Evolutionary conservation across 352 stramenopile genomes (phyloP), one percentile per base, ranked within the genome.

Genomic region (Aphanomyces euteiches): DNA sequence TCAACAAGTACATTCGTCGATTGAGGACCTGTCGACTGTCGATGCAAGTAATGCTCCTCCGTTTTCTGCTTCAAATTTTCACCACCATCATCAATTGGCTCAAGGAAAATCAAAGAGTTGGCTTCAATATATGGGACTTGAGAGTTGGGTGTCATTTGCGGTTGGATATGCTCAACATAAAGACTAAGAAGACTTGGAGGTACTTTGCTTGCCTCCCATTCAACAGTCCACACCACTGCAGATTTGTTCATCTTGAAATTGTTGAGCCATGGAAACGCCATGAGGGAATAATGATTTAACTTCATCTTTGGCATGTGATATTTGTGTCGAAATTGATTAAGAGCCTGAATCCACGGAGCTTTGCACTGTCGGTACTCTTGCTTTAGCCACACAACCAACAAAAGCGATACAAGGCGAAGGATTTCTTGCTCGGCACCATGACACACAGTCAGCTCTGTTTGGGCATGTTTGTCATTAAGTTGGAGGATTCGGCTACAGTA

Each of bases 181-280:
- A 61, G n/a, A 37, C 43, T 39, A 13, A 39, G 13, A 12, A 61
- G 15, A 6, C 19, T 39, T 1, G 34, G 54, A 37, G 10, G 15
- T 6, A 45, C 1, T 7, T 10, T 12, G 28, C 12, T 12, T 40
- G 54, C 37, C 50, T n/a, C 8, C n/a, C 54, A 61, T n/a, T 61
- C 17, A 40, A 61, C 34, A 7, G 17, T 37, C 54, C 54, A 61
- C 54, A 61, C 54, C 10, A 37, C 19, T 37, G 39, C 1, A 12
- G 54, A 61, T n/a, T 61, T 61, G 54, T 61, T 37, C 54, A 61
- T 61, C 17, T 40, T 37, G 54, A 61, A 17, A 61, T 37, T 28
- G 13, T 6, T 12, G 3, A 61, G 39, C 54, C 54, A 61, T 10
- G 54, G 54, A 61, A 39, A 61, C 54, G 17, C 54, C 7, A 61